These are phyloP conservation scores for Blastocystis hominis DNA, from an alignment of 352 stramenopile species.

Conservation along the genomic window DNA sequence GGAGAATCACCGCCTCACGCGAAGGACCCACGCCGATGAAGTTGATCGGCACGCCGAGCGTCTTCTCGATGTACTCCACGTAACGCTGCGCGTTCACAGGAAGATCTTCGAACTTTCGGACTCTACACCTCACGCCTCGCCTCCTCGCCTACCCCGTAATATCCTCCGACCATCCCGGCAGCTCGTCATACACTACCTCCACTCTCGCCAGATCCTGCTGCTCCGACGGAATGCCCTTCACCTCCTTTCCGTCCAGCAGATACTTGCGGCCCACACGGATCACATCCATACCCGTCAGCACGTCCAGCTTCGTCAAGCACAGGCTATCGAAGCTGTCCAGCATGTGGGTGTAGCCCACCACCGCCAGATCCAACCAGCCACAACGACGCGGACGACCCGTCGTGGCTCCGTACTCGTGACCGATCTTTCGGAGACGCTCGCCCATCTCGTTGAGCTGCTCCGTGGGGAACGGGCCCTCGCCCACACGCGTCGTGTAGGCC, in stretches of 20 bases:
- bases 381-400: conserved; percentile 89
- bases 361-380: conserved; percentile 83
- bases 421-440: conserved; percentile 77
- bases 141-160: conserved; percentile 68
- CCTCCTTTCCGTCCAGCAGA: conserved; percentile 36
- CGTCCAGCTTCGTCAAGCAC: conserved; percentile 97
- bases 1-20: conserved; percentile 65
- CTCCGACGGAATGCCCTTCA: background rate
- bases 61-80: conserved; percentile 87
- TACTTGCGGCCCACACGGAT: conserved; percentile 64
- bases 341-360: conserved; percentile 82
- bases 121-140: conserved; percentile 63
- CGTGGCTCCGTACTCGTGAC: conserved; percentile 86
- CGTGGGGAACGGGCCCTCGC: conserved; percentile 94
- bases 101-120: conserved; percentile 88
- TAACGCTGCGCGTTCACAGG: conserved; percentile 85
- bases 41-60: conserved; percentile 86
- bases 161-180: conserved; percentile 86
- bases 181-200: conserved; percentile 62
- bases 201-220: conserved; percentile 59
- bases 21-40: conserved; percentile 94
- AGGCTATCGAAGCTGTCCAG: conserved; percentile 88
- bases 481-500: conserved; percentile 95
- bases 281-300: conserved; percentile 87
- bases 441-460: conserved; percentile 79